Percentiles rank a stretch among this genome's conserved stretches.
Conservation (phyloP, 768 basidiomycete genomes). For the Gloeophyllum trabeum region DNA sequence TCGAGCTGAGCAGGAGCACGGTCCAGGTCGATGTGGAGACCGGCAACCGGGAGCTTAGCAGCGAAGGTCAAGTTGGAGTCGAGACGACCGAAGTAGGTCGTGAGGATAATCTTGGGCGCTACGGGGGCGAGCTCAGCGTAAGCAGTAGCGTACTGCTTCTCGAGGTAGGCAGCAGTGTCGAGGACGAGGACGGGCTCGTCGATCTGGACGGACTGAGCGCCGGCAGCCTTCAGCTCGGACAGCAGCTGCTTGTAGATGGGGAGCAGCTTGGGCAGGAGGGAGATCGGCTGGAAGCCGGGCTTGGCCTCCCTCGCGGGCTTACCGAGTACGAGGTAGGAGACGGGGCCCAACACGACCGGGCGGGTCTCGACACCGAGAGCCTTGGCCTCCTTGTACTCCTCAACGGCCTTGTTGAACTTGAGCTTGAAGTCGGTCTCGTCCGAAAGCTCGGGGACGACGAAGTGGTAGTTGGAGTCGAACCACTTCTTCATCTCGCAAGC, state of each 20-base stretch:
- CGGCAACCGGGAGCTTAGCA: constrained; percentile 85
- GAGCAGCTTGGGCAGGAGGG: constrained; percentile 79
- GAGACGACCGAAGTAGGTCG: constrained; percentile 96
- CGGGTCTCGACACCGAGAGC: constrained; percentile 81
- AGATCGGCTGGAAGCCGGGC: constrained; percentile 81
- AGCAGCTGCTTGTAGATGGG: constrained; percentile 89
- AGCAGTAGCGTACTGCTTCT: constrained; percentile 68
- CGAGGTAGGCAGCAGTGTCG: constrained; percentile 67
- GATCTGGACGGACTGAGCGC: constrained; percentile 90
- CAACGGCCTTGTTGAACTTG: constrained; percentile 89
- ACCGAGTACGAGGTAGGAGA: constrained; percentile 91
- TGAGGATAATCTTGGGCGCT: constrained; percentile 85
- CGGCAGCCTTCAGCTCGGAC: constrained; percentile 82
- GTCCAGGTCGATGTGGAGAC: constrained; percentile 94
- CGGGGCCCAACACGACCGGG: constrained; percentile 90
- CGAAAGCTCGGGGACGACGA: constrained; percentile 93
- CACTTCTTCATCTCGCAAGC: constrained; percentile 99
- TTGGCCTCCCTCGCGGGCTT: constrained; percentile 82
- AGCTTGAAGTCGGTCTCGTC: constrained; percentile 89
- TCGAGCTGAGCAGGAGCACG: constrained; percentile 89
- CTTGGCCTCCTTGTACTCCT: constrained; percentile 93
- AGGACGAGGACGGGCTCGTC: constrained; percentile 96
- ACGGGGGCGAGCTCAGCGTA: constrained; percentile 76
- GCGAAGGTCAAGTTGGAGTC: constrained; percentile 84
- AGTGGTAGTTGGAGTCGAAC: constrained; percentile 99